Percentiles rank a stretch among this genome's conserved stretches.
Evolutionary conservation across 2,329 filamentous ascomycete species (phyloP).

Genomic region (Grosmannia huntii): DNA sequence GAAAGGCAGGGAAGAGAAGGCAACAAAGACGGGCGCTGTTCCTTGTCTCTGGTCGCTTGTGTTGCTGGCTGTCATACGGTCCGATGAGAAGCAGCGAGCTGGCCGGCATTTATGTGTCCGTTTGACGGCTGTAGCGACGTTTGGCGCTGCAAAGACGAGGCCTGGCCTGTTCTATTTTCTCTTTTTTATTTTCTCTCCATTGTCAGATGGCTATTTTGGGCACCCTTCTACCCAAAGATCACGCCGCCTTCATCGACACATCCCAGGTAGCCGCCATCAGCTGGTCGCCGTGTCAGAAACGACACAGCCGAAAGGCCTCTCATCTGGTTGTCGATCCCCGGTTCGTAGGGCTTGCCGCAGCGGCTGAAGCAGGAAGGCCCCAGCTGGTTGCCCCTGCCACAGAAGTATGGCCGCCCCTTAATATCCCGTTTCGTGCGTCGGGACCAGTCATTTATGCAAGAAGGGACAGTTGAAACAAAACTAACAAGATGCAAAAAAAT

Average conservation of each 20-base stretch:
- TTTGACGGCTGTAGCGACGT: too few species aligned
- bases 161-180: too few species aligned
- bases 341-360: not conserved
- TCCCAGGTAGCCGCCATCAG: not conserved
- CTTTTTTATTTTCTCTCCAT: too few species aligned
- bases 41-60: not conserved
- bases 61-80: not conserved
- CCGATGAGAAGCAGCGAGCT: too few species aligned
- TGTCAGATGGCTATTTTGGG: too few species aligned
- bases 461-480: too few species aligned
- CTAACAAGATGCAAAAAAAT: too few species aligned
- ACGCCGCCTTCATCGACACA: too few species aligned
- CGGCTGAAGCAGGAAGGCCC: not conserved
- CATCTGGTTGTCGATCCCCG: not conserved
- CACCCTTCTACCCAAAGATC: too few species aligned
- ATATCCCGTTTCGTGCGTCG: not conserved
- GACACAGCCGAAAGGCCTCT: not conserved
- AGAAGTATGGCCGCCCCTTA: not conserved
- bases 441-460: not conserved
- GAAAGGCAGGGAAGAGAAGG: not conserved
- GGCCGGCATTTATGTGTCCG: too few species aligned
- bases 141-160: too few species aligned
- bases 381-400: not conserved
- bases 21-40: not conserved
- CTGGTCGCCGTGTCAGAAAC: not conserved